Base-by-base conservation (phyloP, 1,284 basidiomycete species). In the Mycosarcoma mackinlayi region DNA sequence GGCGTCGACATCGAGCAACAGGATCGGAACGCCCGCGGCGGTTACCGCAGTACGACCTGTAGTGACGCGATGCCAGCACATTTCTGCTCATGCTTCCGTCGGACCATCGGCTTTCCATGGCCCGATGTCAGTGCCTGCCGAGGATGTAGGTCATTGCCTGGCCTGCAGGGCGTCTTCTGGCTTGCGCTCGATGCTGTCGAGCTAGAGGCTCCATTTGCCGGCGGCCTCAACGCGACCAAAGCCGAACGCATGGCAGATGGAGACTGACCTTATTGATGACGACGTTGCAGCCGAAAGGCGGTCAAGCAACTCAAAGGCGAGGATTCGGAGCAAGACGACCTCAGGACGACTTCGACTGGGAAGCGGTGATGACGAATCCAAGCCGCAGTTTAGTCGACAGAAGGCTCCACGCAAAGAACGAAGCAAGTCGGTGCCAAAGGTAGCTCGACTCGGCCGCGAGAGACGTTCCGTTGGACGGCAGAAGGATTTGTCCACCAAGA, bases 51-150 rank as follows among this genome's bases (percentile, higher is more conserved):
- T 45, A 3, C 60, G 57, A 30, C 76, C 80, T 6, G 75, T 83
- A 11, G 64, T 99, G 76, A 97, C 96, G 7, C 88, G 90, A 57
- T 99, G 96, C 83, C 91, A 93, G 78, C 96, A 98, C 83, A 86
- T 98, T 94, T 92, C 83, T 86, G 78, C 77, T 82, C 83, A 11
- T 79, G 78, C 66, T 76, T 75, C 62, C 87, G 35, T 86, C 50
- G 46, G 18, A 35, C 33, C 23, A 66, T 73, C 21, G 73, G 73
- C 10, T 50, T 30, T 18, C 48, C 67, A 1, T 68, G 67, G 72
- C 72, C 68, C 18, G 35, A 60, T 8, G 66, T 66, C n/a, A 56
- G n/a, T n/a, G n/a, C n/a, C 58, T 1, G 35, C 42, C 1, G 31
- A 53, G 8, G 74, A 73, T 14, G 49, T 59, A 6, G 63, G 46